phyloP scores from a whole-genome alignment of 2,329 filamentous ascomycete species.

The Albophoma yamanashiensis region DNA sequence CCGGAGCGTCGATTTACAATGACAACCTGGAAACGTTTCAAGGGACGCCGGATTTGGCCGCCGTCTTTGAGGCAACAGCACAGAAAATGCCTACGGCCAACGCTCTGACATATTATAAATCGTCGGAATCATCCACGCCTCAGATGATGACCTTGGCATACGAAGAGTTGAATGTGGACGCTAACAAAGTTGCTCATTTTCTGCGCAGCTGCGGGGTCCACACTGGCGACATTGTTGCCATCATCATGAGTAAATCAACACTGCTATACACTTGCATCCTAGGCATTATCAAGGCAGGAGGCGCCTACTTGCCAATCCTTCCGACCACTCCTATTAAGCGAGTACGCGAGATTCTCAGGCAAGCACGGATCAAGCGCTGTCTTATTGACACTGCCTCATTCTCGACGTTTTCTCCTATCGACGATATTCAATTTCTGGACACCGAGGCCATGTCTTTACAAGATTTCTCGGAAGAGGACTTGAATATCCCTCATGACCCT shows the following conservation, averaged over 20 bases:
- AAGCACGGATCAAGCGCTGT: constrained; percentile 41
- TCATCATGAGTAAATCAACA: constrained; percentile 68
- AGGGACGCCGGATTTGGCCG: constrained; percentile 32
- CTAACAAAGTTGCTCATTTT: constrained; percentile 51
- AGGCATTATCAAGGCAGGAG: constrained; percentile 62
- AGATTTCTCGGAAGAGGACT: constrained; percentile 23
- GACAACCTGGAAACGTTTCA: constrained; percentile 18
- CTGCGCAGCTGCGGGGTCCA: constrained; percentile 36
- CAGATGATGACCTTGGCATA: constrained; percentile 46
- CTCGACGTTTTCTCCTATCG: constrained; percentile 4
- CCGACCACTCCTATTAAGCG: constrained; percentile 58
- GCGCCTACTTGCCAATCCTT: constrained; percentile 70
- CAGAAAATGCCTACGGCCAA: constrained; percentile 34
- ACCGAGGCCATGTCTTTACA: constrained; percentile 18
- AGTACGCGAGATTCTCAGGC: constrained; percentile 48
- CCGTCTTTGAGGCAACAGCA: constrained; percentile 44
- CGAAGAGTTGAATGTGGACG: constrained; percentile 46
- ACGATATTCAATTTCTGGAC: constrained; percentile 18
- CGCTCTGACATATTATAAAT: constrained; percentile 53
- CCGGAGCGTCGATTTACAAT: constrained; percentile 39
- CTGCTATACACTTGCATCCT: constrained; percentile 65
- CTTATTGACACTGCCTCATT: constrained; percentile 25
- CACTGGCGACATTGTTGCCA: constrained; percentile 52
- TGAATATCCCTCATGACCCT: constrained; percentile 25
- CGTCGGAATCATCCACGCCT: constrained; percentile 13